Percentiles rank a stretch among this genome's conserved stretches.
These are phyloP conservation scores for Patellifolia procumbens DNA, from an alignment of 179 eudicot species.

Conservation along the genomic window DNA sequence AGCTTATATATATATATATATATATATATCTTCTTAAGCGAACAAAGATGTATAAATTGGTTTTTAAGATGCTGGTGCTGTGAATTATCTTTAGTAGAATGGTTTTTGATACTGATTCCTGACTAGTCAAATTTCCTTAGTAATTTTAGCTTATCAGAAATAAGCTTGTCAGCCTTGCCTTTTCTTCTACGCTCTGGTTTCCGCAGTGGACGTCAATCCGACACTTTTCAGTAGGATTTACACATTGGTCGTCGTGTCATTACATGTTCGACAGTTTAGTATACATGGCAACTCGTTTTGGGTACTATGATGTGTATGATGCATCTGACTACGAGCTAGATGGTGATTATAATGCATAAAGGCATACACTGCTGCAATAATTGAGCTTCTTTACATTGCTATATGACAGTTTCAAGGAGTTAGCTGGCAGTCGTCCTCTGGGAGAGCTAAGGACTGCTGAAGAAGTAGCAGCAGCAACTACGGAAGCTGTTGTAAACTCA, in stretches of 20 bases:
- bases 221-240: not conserved
- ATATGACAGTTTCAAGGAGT: conserved; percentile 75
- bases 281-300: not conserved
- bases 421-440: conserved; percentile 85
- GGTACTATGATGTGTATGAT: not conserved
- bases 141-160: not conserved
- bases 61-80: too few species aligned
- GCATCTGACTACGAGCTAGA: not conserved
- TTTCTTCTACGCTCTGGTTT: not conserved
- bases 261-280: too few species aligned
- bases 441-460: conserved; percentile 76
- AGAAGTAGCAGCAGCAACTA: conserved; percentile 36
- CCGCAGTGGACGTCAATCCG: too few species aligned
- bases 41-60: not conserved
- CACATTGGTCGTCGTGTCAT: not conserved
- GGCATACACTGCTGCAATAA: not conserved
- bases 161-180: not conserved
- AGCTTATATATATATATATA: too few species aligned
- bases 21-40: not conserved
- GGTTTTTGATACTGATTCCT: not conserved
- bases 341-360: not conserved
- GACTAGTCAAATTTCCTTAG: not conserved
- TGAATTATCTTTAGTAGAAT: too few species aligned
- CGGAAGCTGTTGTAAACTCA: conserved; percentile 38
- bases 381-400: conserved; percentile 4